These are phyloP conservation scores for Pharnaceum exiguum DNA, from an alignment of 148 eudicot species.

Conservation along the genomic window DNA sequence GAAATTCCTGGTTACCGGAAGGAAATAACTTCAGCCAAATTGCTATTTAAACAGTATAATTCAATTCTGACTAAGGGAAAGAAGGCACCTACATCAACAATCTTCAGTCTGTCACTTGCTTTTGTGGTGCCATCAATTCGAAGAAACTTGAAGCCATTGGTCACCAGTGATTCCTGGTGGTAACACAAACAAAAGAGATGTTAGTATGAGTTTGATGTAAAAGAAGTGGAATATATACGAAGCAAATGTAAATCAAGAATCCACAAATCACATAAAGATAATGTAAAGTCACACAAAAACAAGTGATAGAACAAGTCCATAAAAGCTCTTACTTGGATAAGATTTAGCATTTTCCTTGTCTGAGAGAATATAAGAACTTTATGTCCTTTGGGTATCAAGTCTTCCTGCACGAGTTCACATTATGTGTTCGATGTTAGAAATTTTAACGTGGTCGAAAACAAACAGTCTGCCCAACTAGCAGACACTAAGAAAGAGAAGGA, in stretches of 20 bases:
- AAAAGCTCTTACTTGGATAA: slow-evolving; percentile 84
- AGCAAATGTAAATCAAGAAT: not conserved
- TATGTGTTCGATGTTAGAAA: not conserved
- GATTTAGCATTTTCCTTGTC: slow-evolving; percentile 94
- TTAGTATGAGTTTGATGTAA: no score
- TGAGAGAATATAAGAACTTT: slow-evolving; percentile 94
- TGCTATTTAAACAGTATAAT: not conserved
- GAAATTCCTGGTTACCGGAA: slow-evolving; percentile 63
- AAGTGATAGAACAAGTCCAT: no score
- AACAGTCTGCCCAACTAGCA: slow-evolving; percentile 1
- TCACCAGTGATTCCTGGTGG: slow-evolving; percentile 54
- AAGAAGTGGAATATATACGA: no score
- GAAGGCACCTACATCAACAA: slow-evolving; percentile 68
- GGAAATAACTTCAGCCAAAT: slow-evolving; percentile 1
- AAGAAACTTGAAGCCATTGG: slow-evolving; percentile 55
- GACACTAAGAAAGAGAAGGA: not conserved
- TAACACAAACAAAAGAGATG: slow-evolving; percentile 6
- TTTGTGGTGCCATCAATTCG: slow-evolving; percentile 97
- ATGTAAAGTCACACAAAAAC: not conserved
- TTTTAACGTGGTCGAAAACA: slow-evolving; percentile 1
- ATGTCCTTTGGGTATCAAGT: slow-evolving; percentile 76
- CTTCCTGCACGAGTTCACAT: slow-evolving; percentile 37
- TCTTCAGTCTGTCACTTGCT: slow-evolving; percentile 65
- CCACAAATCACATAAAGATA: not conserved
- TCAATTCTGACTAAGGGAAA: not conserved